These are phyloP conservation scores for Avena eriantha DNA, from an alignment of 176 grass and related monocot species.

Conservation along the genomic window DNA sequence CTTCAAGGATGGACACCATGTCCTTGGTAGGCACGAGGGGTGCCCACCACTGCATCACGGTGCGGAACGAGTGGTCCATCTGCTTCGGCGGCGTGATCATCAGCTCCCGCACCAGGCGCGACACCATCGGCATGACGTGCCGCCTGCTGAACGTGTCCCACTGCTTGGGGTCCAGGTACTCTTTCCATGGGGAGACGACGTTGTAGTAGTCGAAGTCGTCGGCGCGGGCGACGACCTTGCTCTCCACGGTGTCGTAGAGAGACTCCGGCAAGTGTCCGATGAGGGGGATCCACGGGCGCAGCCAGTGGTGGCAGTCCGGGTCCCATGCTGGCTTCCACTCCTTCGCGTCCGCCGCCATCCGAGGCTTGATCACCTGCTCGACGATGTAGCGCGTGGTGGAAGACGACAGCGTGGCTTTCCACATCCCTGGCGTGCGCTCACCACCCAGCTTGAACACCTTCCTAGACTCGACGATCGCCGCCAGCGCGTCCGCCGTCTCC, in stretches of 20 bases:
- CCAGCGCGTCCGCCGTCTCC: not conserved
- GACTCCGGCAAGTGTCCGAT: not conserved
- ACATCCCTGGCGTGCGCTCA: not conserved
- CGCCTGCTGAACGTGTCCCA: not conserved
- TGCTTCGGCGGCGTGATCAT: slow-evolving; percentile 29
- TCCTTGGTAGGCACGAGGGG: slow-evolving; percentile 39
- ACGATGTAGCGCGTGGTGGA: not conserved
- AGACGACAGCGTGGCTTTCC: not conserved
- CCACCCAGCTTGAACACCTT: not conserved
- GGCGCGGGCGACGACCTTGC: not conserved
- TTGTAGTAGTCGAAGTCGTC: not conserved
- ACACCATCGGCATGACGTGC: slow-evolving; percentile 58
- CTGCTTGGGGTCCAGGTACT: not conserved
- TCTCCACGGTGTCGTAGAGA: not conserved
- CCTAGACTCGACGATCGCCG: not conserved
- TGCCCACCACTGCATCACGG: slow-evolving; percentile 65
- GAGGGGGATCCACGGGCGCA: not conserved
- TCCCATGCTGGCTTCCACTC: not conserved
- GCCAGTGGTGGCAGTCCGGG: not conserved
- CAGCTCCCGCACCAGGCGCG: slow-evolving; percentile 46
- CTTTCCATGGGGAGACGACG: not conserved
- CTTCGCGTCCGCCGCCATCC: not conserved
- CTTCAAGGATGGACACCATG: slow-evolving; percentile 61
- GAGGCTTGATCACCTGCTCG: not conserved
- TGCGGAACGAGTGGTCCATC: not conserved